Conservation (phyloP, 2,329 filamentous ascomycete genomes). For the Gremmenia infestans region DNA sequence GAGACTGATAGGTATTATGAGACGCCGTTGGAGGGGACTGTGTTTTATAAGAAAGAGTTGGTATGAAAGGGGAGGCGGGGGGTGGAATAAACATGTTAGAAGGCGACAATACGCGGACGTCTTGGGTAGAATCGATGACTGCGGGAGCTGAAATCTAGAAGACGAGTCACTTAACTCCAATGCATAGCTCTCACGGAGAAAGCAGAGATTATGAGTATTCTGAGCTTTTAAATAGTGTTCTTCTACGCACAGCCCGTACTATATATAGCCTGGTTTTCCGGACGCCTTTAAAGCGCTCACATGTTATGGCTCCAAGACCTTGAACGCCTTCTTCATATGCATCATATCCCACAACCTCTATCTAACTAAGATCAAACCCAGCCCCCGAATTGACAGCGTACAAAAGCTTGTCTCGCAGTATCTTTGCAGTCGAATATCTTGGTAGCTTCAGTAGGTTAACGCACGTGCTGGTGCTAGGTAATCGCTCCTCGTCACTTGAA, state of each 20-base stretch:
- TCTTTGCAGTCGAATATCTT: constrained; percentile 62
- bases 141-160: neutral
- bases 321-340: neutral
- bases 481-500: constrained; percentile 66
- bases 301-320: neutral
- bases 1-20: constrained; percentile 50
- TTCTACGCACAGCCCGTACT: neutral
- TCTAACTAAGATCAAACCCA: constrained; percentile 69
- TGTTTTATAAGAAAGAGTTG: constrained; percentile 40
- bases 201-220: neutral
- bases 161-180: neutral
- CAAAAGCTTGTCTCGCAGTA: constrained; percentile 72
- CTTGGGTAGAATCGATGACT: neutral
- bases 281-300: neutral
- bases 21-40: constrained; percentile 47
- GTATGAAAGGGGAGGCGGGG: neutral
- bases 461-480: constrained; percentile 93
- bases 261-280: neutral
- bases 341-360: neutral
- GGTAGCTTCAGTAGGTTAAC: constrained; percentile 93
- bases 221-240: neutral
- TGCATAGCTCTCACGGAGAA: neutral
- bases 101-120: no score
- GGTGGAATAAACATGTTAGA: no score
- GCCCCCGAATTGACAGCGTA: constrained; percentile 88